Evolutionary conservation across 1,284 basidiomycete species (phyloP).

Genomic region (Boletus semigastroideus): DNA sequence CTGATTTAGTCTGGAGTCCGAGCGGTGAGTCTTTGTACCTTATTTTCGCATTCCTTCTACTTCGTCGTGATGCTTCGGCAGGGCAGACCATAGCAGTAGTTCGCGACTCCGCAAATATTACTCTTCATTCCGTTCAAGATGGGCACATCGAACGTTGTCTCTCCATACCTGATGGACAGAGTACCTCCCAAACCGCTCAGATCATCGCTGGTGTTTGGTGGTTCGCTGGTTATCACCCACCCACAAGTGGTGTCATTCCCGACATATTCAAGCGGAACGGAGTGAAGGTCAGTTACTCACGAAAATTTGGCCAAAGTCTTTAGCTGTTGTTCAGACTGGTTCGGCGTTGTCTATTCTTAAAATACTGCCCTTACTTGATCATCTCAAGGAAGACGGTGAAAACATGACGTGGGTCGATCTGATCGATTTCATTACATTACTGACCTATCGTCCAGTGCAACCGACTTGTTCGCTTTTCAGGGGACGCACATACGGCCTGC

Average conservation of each 20-base stretch:
- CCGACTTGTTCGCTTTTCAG: constrained; percentile 76
- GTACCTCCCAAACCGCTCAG: constrained; percentile 5
- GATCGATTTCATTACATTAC: not conserved
- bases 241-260: constrained; percentile 50
- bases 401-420: constrained; percentile 53
- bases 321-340: constrained; percentile 54
- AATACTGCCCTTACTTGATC: constrained; percentile 67
- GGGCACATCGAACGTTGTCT: constrained; percentile 55
- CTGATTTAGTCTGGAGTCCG: constrained; percentile 74
- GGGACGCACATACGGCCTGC: constrained; percentile 52
- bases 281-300: constrained; percentile 51
- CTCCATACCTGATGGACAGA: constrained; percentile 32
- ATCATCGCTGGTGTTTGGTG: constrained; percentile 64
- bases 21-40: constrained; percentile 52
- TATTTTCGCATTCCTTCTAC: not conserved
- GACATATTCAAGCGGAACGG: constrained; percentile 72
- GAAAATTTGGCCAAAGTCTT: not conserved
- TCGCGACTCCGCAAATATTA: constrained; percentile 64
- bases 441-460: constrained; percentile 47
- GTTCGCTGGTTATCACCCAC: constrained; percentile 53
- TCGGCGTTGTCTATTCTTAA: constrained; percentile 70
- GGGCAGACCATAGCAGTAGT: constrained; percentile 73
- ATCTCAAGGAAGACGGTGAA: constrained; percentile 60
- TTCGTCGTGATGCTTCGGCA: constrained; percentile 32
- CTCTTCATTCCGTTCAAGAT: constrained; percentile 74